Conservation (phyloP, 2,329 filamentous ascomycete genomes). For the Exophiala xenobiotica region DNA sequence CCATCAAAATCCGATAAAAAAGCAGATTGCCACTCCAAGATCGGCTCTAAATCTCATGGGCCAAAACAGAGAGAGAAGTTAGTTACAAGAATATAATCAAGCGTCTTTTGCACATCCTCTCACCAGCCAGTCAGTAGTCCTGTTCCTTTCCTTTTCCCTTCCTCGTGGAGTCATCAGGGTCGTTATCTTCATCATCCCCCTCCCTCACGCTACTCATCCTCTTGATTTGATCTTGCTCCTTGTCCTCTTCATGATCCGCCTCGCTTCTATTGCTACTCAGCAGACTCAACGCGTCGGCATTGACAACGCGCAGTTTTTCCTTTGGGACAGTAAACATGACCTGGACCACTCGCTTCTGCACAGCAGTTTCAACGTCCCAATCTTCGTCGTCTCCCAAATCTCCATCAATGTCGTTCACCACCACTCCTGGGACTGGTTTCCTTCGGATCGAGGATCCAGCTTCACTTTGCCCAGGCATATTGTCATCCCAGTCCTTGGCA, state of each 20-base stretch:
- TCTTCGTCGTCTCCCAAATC: constrained; percentile 48
- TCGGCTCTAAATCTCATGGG: not conserved
- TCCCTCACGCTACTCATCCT: constrained; percentile 31
- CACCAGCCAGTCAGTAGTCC: constrained; percentile 3
- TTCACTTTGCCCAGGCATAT: constrained; percentile 9
- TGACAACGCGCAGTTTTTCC: constrained; percentile 84
- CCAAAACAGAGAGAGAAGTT: not conserved
- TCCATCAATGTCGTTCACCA: constrained; percentile 17
- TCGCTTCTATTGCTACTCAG: constrained; percentile 31
- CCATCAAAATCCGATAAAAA: not conserved
- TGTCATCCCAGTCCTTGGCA: constrained; percentile 53
- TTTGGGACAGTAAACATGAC: constrained; percentile 93
- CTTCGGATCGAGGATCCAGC: constrained; percentile 39
- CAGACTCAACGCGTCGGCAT: constrained; percentile 58
- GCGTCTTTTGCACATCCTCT: not conserved
- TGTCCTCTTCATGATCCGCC: constrained; percentile 28
- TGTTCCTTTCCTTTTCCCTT: constrained; percentile 17
- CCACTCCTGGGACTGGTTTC: constrained; percentile 32
- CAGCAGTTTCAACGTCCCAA: constrained; percentile 74
- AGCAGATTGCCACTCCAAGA: not conserved
- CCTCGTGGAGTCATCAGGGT: constrained; percentile 13
- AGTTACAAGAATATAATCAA: constrained; percentile 2
- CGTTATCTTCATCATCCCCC: constrained; percentile 22
- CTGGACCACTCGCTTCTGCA: constrained; percentile 70
- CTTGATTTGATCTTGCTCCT: constrained; percentile 24